Conservation (phyloP, 2,329 filamentous ascomycete genomes). For the Proliferodiscus dingleyae region DNA sequence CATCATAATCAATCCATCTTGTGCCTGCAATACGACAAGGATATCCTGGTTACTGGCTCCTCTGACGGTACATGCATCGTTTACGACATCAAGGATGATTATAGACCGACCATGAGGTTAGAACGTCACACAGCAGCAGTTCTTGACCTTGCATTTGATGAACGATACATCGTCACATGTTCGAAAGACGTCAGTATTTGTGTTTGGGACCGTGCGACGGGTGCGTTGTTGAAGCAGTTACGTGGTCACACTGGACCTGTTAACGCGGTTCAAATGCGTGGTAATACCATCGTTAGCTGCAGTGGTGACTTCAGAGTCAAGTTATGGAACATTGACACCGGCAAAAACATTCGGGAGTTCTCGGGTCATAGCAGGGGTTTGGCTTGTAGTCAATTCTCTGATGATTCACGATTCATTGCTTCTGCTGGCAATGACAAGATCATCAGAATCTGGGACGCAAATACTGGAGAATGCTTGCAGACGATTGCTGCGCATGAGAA, state of each 20-base stretch:
- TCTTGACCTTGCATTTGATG: conserved; percentile 88
- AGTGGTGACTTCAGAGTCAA: conserved; percentile 91
- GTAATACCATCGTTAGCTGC: conserved; percentile 87
- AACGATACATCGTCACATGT: conserved; percentile 90
- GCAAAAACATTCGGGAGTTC: conserved; percentile 86
- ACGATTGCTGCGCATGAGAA: conserved; percentile 79
- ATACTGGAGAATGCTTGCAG: conserved; percentile 77
- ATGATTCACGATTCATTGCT: conserved; percentile 89
- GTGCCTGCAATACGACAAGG: conserved; percentile 89
- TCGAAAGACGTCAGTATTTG: conserved; percentile 94
- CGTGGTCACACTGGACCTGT: conserved; percentile 86
- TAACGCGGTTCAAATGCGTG: conserved; percentile 92
- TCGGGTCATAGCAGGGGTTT: conserved; percentile 85
- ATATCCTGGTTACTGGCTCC: conserved; percentile 90
- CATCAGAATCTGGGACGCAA: conserved; percentile 94
- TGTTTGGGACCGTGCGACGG: conserved; percentile 84
- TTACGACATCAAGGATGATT: conserved; percentile 76
- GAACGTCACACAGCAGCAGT: conserved; percentile 79
- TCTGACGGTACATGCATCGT: conserved; percentile 90
- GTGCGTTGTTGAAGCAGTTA: conserved; percentile 70
- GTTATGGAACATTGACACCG: conserved; percentile 90
- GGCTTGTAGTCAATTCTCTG: conserved; percentile 92
- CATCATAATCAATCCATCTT: conserved; percentile 92
- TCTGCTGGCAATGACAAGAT: conserved; percentile 93
- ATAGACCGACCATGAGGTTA: conserved; percentile 74